Base-by-base conservation (phyloP, 805 yeast species). In the Saturnispora saitoi region DNA sequence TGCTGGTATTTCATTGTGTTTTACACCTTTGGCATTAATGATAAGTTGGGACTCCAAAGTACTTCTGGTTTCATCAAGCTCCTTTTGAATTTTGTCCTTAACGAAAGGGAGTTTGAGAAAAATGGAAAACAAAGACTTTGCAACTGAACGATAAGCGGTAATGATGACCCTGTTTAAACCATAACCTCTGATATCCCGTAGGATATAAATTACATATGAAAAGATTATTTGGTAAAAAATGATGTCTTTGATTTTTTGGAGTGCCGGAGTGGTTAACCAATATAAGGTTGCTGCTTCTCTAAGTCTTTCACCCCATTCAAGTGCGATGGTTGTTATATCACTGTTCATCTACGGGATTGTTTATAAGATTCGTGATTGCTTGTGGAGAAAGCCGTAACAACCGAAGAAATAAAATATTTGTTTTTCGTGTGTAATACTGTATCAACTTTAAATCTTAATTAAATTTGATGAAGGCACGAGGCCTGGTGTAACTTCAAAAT, bases 21-120 rank as follows among this genome's bases (percentile, higher is more conserved):
- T 56, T 36, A 80, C 64, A 0, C 58, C 55, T 0, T 68, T 68
- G 47, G 80, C 77, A 50, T 78, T 77, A 49, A 72, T 71, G 45
- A 90, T 76, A 49, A 91, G 57, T 19, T 73, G 72, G 0, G 65
- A 54, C 53, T 89, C 88, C 31, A 91, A 65, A 20, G 70, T 68
- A 0, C 42, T 61, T 2, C 75, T 62, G 0, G 77, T 76, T 40
- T 68, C 69, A 4, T 51, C 50, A 2, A 90, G 72, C 59, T 90
- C 90, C 24, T 63, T 58, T 34, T 82, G 80, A 6, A 91, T 83
- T 56, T 76, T 77, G 1, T 59, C 52, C 48, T 70, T 76, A 22
- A 86, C 52, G 0, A 75, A 67, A 2, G 65, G 62, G 4, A 61
- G 39, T 24, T 32, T 48, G 30, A 63, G 53, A 8, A 63, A 24